phyloP scores from a whole-genome alignment of 371 early-diverging fungal genomes.

The Coemansia sp. region DNA sequence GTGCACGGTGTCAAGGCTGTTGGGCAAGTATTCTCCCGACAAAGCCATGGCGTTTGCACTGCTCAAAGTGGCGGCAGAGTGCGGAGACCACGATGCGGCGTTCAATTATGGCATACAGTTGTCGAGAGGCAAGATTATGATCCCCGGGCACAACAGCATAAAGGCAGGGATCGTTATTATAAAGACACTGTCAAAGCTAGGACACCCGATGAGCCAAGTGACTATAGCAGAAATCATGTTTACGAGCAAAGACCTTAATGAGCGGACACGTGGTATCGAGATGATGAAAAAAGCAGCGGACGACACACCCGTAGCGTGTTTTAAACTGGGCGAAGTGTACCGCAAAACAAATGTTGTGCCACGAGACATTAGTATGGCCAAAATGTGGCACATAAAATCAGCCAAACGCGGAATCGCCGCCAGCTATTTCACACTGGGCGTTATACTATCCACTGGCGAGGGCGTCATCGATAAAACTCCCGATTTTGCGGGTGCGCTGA shows the following conservation, averaged over 20 bases:
- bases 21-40: not conserved
- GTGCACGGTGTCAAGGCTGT: not conserved
- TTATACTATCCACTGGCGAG: constrained; percentile 27
- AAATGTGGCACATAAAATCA: constrained; percentile 24
- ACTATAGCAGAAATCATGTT: constrained; percentile 3
- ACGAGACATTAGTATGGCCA: constrained; percentile 9
- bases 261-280: not conserved
- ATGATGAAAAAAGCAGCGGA: constrained; percentile 13
- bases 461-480: constrained; percentile 14
- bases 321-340: constrained; percentile 17
- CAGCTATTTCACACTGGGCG: constrained; percentile 35
- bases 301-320: not conserved
- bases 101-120: constrained; percentile 25
- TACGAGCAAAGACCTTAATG: not conserved
- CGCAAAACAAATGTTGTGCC: constrained; percentile 8
- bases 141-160: not conserved
- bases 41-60: constrained; percentile 32
- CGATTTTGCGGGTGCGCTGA: constrained; percentile 17
- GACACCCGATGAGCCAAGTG: constrained; percentile 29
- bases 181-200: constrained; percentile 11
- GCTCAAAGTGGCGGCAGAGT: constrained; percentile 44
- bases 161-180: constrained; percentile 14
- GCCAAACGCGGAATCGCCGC: constrained; percentile 13
- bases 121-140: not conserved
- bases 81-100: constrained; percentile 38